Conservation (phyloP, 148 eudicot genomes). For the Bassia scoparia region DNA sequence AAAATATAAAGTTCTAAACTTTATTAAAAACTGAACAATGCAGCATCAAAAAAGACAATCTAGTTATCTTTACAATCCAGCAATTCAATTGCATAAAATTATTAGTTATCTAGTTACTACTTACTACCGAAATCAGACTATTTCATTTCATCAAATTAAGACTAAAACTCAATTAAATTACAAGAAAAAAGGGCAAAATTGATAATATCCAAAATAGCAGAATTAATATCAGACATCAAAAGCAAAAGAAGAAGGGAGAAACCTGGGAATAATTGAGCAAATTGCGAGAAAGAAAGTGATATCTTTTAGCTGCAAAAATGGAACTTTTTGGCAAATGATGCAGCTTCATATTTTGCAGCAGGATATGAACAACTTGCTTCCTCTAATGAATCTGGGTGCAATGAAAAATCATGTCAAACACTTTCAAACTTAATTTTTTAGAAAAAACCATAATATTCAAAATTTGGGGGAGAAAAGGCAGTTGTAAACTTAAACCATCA, state of each 20-base stretch:
- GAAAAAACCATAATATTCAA: no score
- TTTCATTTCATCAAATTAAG: neutral
- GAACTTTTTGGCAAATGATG: constrained; percentile 33
- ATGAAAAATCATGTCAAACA: neutral
- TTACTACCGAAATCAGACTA: neutral
- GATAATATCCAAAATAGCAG: constrained; percentile 1
- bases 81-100: neutral
- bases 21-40: neutral
- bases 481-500: no score
- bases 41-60: neutral
- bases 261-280: constrained; percentile 37
- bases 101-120: no score
- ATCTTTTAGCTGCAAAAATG: constrained; percentile 29
- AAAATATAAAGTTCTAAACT: neutral
- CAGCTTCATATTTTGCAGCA: constrained; percentile 33
- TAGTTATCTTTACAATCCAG: neutral
- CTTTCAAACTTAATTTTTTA: neutral
- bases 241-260: constrained; percentile 2
- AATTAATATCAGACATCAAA: neutral
- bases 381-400: neutral
- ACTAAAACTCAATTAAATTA: constrained; percentile 1
- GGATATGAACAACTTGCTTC: neutral
- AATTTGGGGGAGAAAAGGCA: no score
- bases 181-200: neutral
- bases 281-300: constrained; percentile 24